A percentile compares a stretch with the other conserved stretches of the same genome.
These are phyloP conservation scores for Skeletonema menzelii DNA, from an alignment of 108 stramenopile species.

Conservation along the genomic window DNA sequence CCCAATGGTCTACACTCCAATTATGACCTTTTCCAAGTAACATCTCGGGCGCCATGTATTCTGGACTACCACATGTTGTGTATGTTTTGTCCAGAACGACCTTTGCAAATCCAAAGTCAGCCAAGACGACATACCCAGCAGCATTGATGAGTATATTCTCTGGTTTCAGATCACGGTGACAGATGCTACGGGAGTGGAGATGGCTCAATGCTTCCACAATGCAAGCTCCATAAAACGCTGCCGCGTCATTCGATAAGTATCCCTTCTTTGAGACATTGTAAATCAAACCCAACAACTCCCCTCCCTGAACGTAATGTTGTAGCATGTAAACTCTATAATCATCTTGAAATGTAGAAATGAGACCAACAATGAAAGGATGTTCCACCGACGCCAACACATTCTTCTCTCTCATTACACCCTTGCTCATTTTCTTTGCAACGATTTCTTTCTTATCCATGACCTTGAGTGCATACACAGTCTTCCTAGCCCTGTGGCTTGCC, in stretches of 20 bases:
- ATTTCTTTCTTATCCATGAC: conserved; percentile 72
- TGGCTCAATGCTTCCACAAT: conserved; percentile 45
- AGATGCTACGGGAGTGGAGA: conserved; percentile 52
- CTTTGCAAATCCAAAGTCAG: conserved; percentile 91
- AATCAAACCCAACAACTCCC: conserved; percentile 75
- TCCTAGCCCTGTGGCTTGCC: conserved; percentile 33
- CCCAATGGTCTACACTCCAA: conserved; percentile 85
- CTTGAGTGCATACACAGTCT: conserved; percentile 57
- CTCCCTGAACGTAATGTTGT: conserved; percentile 78
- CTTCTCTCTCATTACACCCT: conserved; percentile 51
- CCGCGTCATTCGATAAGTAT: conserved; percentile 53
- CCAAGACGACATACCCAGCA: conserved; percentile 76
- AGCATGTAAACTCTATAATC: conserved; percentile 73
- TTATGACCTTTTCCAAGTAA: conserved; percentile 83
- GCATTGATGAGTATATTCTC: conserved; percentile 70
- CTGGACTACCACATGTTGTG: conserved; percentile 79
- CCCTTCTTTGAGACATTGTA: conserved; percentile 62
- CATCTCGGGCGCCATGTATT: conserved; percentile 89
- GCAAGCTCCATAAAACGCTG: conserved; percentile 69
- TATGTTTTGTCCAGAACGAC: conserved; percentile 70
- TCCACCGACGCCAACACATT: conserved; percentile 47
- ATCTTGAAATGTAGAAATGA: conserved; percentile 66
- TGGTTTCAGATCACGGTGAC: conserved; percentile 72
- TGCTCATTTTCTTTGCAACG: conserved; percentile 48
- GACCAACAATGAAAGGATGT: conserved; percentile 76